Evolutionary conservation across 2,329 filamentous ascomycete genomes (phyloP), one percentile per base, ranked within the genome.

Genomic region (Aureobasidium namibiae): DNA sequence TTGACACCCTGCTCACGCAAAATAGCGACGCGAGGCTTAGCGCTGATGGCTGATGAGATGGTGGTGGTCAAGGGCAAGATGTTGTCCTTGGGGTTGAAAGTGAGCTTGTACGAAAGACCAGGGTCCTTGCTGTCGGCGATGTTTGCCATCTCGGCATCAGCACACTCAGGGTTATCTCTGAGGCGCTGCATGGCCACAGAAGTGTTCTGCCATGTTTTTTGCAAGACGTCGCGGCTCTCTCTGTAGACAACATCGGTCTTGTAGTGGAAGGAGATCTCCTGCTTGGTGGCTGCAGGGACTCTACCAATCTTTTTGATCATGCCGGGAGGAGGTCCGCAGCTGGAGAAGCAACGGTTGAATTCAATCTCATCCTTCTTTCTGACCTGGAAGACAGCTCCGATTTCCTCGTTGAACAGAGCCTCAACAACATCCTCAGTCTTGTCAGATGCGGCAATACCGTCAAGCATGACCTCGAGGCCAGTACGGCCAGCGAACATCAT

Each of bases 401-500:
- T 83, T 72, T 97, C 94, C 74, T 97, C 94, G 72, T 92, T 96
- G 82, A 99, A 97, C 21, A 99, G 82, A 0, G 88, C 82, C 59
- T 90, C 84, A 8, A 96, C 76, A 18, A 95, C 74, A 67, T 85
- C 79, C 44, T 70, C 65, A 1, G 68, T 65, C 46, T 83, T 76
- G 10, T 81, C 80, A 44, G 85, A 79, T 24, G 83, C 84, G 61
- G 83, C 84, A 39, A 91, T 78, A 58, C 82, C 82, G 69, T 96
- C 92, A 60, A 96, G 78, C 79, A 89, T 88, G 61, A 97, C 79
- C 65, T 95, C 89, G 31, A 90, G 82, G 62, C 92, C 94, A 68
- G 89, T 95, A 59, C 92, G 88, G 29, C 94, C 94, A 33, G 94
- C 92, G 71, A 97, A 97, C 84, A 95, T 95, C 94, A 97, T 97